Evolutionary conservation across 2,329 filamentous ascomycete species (phyloP).

Genomic region (Exophiala spinifera): DNA sequence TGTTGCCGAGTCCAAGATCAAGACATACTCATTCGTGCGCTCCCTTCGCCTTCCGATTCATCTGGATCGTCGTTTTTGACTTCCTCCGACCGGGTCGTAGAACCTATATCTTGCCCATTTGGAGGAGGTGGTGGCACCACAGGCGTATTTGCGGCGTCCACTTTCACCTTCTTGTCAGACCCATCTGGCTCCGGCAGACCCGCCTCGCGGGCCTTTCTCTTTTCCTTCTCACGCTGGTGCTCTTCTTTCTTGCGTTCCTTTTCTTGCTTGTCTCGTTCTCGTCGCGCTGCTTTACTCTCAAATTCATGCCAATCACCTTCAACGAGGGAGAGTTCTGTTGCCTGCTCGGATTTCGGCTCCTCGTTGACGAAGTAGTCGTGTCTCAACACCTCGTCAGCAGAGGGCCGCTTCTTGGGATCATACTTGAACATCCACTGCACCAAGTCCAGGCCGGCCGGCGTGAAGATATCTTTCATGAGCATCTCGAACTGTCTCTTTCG

Average conservation of each 20-base stretch:
- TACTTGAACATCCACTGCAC: conserved; percentile 82
- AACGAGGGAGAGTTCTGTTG: conserved; percentile 75
- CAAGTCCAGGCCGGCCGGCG: conserved; percentile 77
- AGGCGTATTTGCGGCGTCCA: conserved; percentile 1
- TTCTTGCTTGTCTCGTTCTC: conserved; percentile 73
- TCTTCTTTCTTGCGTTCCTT: conserved; percentile 53
- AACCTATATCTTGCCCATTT: conserved; percentile 6
- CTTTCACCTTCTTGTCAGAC: conserved; percentile 13
- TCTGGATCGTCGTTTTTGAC: conserved; percentile 15
- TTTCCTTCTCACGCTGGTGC: conserved; percentile 49
- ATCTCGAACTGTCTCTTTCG: conserved; percentile 69
- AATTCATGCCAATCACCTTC: conserved; percentile 99
- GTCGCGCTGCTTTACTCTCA: conserved; percentile 89
- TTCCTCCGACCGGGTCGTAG: not conserved
- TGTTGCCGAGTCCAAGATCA: conserved; percentile 1
- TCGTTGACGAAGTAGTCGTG: conserved; percentile 87
- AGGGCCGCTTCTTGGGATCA: conserved; percentile 79
- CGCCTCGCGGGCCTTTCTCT: conserved; percentile 41
- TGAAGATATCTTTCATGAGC: conserved; percentile 74
- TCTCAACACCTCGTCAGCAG: conserved; percentile 75
- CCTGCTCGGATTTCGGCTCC: conserved; percentile 71
- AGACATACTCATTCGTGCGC: conserved; percentile 31
- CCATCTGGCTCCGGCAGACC: conserved; percentile 13
- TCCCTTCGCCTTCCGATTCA: conserved; percentile 27
- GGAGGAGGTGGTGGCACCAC: conserved; percentile 11